Percentiles rank a stretch among this genome's conserved stretches.
These are phyloP conservation scores for Backusella australiensis DNA, from an alignment of 192 early-diverging fungal genomes.

Conservation along the genomic window DNA sequence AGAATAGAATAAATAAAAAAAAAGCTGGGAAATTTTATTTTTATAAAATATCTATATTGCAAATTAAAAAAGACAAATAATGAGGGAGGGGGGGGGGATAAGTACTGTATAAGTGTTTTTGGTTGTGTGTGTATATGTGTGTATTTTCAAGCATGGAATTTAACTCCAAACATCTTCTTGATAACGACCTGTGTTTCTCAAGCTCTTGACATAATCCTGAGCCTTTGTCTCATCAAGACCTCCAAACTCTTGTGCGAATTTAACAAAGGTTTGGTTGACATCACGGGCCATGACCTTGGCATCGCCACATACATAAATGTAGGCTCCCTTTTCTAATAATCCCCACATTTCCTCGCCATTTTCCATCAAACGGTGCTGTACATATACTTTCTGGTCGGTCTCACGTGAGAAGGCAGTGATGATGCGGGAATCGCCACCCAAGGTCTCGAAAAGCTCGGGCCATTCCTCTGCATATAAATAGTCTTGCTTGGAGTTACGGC, in stretches of 20 bases:
- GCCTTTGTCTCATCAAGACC: slow-evolving; percentile 68
- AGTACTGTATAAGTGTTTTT: neutral
- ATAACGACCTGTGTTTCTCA: slow-evolving; percentile 82
- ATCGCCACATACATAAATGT: slow-evolving; percentile 95
- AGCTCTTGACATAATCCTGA: slow-evolving; percentile 79
- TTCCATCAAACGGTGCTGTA: slow-evolving; percentile 86
- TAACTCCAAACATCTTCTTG: slow-evolving; percentile 96
- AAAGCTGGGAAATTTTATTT: neutral
- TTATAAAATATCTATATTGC: neutral
- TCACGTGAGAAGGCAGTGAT: slow-evolving; percentile 92
- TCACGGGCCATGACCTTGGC: slow-evolving; percentile 99
- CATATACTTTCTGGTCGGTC: slow-evolving; percentile 84
- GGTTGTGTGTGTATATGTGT: neutral
- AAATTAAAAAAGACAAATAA: neutral
- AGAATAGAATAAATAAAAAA: neutral
- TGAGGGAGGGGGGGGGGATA: neutral
- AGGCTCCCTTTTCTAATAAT: slow-evolving; percentile 73
- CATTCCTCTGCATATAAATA: slow-evolving; percentile 90
- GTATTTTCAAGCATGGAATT: neutral
- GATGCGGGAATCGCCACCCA: slow-evolving; percentile 58
- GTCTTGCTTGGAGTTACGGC: slow-evolving; percentile 81
- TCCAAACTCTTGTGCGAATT: slow-evolving; percentile 70
- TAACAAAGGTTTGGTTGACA: slow-evolving; percentile 69
- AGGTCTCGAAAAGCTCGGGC: slow-evolving; percentile 60
- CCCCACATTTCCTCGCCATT: slow-evolving; percentile 78